Evolutionary conservation across 805 yeast species (phyloP).

Genomic region (Wickerhamiella allomyrinae): DNA sequence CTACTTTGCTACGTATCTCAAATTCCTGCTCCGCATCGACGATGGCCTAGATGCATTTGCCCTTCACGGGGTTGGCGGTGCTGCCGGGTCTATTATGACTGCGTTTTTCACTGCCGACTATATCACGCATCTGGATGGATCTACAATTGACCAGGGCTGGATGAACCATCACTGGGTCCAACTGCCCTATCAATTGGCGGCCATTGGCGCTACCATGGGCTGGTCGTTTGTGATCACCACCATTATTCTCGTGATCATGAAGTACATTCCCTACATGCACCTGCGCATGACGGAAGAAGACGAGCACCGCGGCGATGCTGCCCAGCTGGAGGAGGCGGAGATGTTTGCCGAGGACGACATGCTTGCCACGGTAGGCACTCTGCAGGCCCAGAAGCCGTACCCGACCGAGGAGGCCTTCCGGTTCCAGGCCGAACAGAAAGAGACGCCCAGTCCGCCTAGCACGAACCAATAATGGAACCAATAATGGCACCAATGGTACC

Average conservation of each 20-base stretch:
- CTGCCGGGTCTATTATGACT: slow-evolving; percentile 66
- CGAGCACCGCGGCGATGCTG: slow-evolving; percentile 76
- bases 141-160: slow-evolving; percentile 76
- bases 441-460: not conserved
- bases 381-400: not conserved
- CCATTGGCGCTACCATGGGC: slow-evolving; percentile 50
- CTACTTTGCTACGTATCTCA: slow-evolving; percentile 75
- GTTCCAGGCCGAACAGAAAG: not conserved
- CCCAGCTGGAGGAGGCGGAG: slow-evolving; percentile 75
- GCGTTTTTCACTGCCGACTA: slow-evolving; percentile 93
- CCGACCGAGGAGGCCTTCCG: not conserved
- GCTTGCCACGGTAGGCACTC: slow-evolving; percentile 1
- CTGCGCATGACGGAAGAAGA: slow-evolving; percentile 81
- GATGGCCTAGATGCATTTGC: slow-evolving; percentile 95
- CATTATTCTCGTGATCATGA: slow-evolving; percentile 53
- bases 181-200: slow-evolving; percentile 90
- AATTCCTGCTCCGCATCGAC: slow-evolving; percentile 59
- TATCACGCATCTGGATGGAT: slow-evolving; percentile 69
- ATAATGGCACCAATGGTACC: no score
- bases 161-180: slow-evolving; percentile 78
- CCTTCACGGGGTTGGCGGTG: slow-evolving; percentile 88
- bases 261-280: slow-evolving; percentile 69
- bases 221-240: slow-evolving; percentile 76
- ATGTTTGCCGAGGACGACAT: slow-evolving; percentile 31
- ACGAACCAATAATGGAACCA: not conserved